phyloP scores from a whole-genome alignment of 2,329 filamentous ascomycete genomes.

The Didymella pomorum region DNA sequence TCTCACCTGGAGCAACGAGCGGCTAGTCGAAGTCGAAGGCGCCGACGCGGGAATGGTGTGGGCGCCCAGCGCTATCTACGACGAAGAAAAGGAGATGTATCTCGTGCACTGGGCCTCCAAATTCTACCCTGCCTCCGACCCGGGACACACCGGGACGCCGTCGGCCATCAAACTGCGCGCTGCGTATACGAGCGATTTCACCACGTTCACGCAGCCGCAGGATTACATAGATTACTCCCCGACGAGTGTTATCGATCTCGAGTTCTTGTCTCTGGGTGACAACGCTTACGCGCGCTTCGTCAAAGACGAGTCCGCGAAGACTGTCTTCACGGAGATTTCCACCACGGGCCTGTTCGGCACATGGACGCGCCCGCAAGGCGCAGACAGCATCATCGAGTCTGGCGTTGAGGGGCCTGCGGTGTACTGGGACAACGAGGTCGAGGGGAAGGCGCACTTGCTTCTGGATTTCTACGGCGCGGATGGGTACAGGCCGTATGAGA shows the following conservation, averaged over 20 bases:
- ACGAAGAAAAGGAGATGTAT: background rate
- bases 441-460: background rate
- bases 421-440: background rate
- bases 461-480: background rate
- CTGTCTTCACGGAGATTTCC: background rate
- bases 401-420: background rate
- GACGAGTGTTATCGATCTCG: background rate
- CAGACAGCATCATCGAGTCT: background rate
- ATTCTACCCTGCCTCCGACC: background rate
- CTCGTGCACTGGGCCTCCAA: background rate
- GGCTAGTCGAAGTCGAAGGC: constrained; percentile 59
- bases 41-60: constrained; percentile 38
- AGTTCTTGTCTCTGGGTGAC: background rate
- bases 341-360: background rate
- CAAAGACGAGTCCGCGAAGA: background rate
- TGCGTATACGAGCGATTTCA: background rate
- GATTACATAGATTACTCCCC: background rate
- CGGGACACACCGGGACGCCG: background rate
- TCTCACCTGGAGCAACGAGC: constrained; percentile 59
- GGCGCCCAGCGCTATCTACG: background rate
- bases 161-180: background rate
- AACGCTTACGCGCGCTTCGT: background rate
- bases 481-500: background rate
- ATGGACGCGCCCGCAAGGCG: background rate
- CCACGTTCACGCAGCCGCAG: background rate